Percentiles rank a stretch among this genome's conserved stretches.
Conservation (phyloP, 306 rosid species). For the barrel medic (Medicago truncatula) region DNA sequence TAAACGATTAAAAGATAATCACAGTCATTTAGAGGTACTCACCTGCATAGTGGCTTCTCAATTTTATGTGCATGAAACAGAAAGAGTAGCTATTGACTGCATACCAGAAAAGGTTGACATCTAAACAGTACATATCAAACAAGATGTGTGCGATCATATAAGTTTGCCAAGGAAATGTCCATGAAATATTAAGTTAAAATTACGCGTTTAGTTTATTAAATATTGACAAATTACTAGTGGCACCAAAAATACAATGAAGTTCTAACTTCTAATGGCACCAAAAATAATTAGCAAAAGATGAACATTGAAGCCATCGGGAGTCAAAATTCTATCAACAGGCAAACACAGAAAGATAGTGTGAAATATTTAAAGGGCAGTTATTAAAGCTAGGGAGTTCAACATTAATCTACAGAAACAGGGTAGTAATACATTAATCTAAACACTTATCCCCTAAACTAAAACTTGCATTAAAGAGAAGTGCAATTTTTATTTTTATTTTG, state of each 20-base stretch:
- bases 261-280: conserved; percentile 15
- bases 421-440: too few species aligned
- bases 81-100: background rate
- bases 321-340: too few species aligned
- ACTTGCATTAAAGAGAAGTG: background rate
- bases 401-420: too few species aligned
- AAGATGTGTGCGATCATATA: background rate
- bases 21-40: conserved; percentile 29
- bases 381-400: too few species aligned
- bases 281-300: background rate
- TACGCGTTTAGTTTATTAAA: background rate
- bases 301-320: background rate
- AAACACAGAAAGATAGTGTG: too few species aligned
- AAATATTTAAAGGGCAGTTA: too few species aligned
- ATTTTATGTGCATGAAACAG: conserved; percentile 31
- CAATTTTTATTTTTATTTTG: too few species aligned
- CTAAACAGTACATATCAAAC: conserved; percentile 12
- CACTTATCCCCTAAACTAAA: background rate
- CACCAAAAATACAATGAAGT: background rate
- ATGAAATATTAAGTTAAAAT: conserved; percentile 10
- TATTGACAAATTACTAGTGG: background rate
- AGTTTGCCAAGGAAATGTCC: background rate
- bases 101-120: background rate
- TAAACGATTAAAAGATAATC: conserved; percentile 55
- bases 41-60: conserved; percentile 60